These are phyloP conservation scores for Botrytis sinoallii DNA, from an alignment of 2,329 filamentous ascomycete species.

Conservation along the genomic window DNA sequence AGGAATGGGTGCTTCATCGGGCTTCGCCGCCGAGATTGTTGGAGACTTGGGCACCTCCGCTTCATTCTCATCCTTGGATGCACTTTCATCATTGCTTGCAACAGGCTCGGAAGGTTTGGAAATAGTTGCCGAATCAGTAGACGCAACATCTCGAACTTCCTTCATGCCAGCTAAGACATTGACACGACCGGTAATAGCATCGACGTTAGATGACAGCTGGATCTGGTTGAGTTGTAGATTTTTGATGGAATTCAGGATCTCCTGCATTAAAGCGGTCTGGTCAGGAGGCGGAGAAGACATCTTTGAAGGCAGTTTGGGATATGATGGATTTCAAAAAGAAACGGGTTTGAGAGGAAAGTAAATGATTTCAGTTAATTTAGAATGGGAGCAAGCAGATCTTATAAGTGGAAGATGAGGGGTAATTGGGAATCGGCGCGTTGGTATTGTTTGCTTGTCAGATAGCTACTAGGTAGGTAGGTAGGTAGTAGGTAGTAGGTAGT, in stretches of 20 bases:
- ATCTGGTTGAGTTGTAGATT: constrained; percentile 55
- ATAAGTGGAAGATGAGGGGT: constrained; percentile 8
- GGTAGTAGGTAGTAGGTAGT: not conserved
- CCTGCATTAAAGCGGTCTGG: constrained; percentile 43
- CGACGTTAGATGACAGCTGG: constrained; percentile 53
- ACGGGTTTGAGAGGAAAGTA: not conserved
- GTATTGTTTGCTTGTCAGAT: not conserved
- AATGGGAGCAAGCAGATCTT: not conserved
- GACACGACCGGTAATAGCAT: constrained; percentile 59
- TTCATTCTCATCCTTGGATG: constrained; percentile 26
- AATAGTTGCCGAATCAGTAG: constrained; percentile 18
- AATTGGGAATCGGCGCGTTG: not conserved
- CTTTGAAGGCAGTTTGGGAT: not conserved
- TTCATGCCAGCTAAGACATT: constrained; percentile 59
- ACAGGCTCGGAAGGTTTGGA: constrained; percentile 21
- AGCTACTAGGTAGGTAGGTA: not conserved
- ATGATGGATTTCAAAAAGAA: not conserved
- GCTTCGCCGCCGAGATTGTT: constrained; percentile 33
- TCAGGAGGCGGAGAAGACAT: constrained; percentile 28
- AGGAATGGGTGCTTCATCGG: constrained; percentile 24
- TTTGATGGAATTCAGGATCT: constrained; percentile 54
- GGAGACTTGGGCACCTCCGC: constrained; percentile 34
- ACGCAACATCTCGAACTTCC: constrained; percentile 50
- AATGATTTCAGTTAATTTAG: not conserved
- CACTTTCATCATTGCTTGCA: constrained; percentile 21